phyloP scores from a whole-genome alignment of 73 alveolate genomes.

The Effrenium voratum region DNA sequence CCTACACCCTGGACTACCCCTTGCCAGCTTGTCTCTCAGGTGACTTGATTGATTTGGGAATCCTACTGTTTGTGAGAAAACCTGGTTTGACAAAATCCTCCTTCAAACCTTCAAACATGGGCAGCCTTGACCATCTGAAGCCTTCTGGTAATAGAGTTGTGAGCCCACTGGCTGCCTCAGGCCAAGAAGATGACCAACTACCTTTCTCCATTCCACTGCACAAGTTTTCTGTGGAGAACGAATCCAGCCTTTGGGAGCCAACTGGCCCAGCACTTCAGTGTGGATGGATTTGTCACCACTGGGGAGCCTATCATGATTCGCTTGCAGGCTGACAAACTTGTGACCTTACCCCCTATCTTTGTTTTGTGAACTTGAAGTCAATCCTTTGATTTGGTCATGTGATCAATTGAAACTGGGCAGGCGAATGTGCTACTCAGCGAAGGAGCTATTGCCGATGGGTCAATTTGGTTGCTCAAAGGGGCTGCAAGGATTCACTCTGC shows the following conservation, averaged over 20 bases:
- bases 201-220: constrained; percentile 1
- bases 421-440: neutral
- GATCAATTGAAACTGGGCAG: no score
- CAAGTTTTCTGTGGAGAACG: neutral
- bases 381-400: no score
- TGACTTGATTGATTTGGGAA: no score
- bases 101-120: neutral
- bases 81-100: neutral
- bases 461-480: neutral
- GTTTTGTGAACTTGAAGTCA: no score
- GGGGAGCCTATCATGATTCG: neutral
- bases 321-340: neutral
- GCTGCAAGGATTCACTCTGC: constrained; percentile 8
- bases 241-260: constrained; percentile 1
- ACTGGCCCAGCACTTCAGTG: neutral
- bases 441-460: neutral
- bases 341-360: no score
- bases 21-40: neutral
- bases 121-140: neutral
- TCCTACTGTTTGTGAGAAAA: no score
- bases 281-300: constrained; percentile 5
- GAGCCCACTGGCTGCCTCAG: neutral
- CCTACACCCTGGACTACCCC: neutral
- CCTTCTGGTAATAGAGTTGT: neutral
- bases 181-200: neutral